phyloP scores from a whole-genome alignment of 1,284 basidiomycete genomes.

The Rhodotorula sp. region DNA sequence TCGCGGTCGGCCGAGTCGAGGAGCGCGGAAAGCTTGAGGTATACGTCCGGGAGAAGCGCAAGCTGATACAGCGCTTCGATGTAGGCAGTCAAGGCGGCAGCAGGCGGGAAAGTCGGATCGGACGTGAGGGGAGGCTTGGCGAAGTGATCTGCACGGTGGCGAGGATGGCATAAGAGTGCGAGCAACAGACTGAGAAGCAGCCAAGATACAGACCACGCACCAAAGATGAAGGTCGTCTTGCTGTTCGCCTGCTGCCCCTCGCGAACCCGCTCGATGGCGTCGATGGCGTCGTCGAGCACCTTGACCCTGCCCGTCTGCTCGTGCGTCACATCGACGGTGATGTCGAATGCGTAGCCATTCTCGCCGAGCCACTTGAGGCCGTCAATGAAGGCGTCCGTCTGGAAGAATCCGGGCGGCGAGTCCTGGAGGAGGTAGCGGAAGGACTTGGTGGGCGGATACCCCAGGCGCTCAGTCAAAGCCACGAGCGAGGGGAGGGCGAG shows the following conservation, averaged over 20 bases:
- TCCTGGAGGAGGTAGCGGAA: conserved; percentile 40
- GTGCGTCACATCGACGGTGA: conserved; percentile 36
- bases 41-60: conserved; percentile 31
- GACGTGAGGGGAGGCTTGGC: conserved; percentile 32
- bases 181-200: background rate
- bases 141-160: conserved; percentile 28
- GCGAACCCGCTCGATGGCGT: conserved; percentile 19
- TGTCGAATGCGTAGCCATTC: conserved; percentile 30
- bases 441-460: conserved; percentile 22
- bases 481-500: conserved; percentile 19
- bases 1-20: conserved; percentile 22
- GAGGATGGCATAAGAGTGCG: too few species aligned
- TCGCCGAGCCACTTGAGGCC: conserved; percentile 30
- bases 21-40: conserved; percentile 38
- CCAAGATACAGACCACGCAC: background rate
- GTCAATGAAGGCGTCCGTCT: conserved; percentile 15
- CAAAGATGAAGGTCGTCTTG: conserved; percentile 31
- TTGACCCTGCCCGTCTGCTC: conserved; percentile 10
- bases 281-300: conserved; percentile 35
- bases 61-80: conserved; percentile 28
- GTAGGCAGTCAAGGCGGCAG: conserved; percentile 8
- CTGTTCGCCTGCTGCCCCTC: conserved; percentile 7
- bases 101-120: conserved; percentile 7
- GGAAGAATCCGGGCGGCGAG: conserved; percentile 30
- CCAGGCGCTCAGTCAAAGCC: conserved; percentile 15